Evolutionary conservation across 2,329 filamentous ascomycete species (phyloP), one percentile per base, ranked within the genome.

Genomic region (Aspergillus melleus): DNA sequence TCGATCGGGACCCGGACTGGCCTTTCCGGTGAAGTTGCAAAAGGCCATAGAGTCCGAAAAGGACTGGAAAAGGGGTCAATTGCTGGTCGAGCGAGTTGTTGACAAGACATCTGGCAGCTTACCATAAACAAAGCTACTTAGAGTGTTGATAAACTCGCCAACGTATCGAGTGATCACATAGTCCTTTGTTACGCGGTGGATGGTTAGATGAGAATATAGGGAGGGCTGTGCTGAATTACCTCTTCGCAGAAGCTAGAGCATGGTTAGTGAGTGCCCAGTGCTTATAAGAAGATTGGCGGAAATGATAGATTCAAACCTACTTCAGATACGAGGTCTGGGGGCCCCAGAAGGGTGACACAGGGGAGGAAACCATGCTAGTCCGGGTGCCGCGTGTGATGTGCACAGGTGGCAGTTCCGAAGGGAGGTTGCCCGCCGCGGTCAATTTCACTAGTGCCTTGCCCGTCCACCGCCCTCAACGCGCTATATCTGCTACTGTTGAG

Each of bases 121-220:
- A 72, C 71, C 64, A 49, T 74, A 80, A 4, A 73, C 64, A 0
- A 77, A 61, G 55, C 77, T 81, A 57, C 77, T 80, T 2, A 80
- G 61, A 0, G 77, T 80, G 59, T 81, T 81, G 63, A 80, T 74
- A 42, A 81, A 80, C 52, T 81, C 79, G 5, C 77, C 79, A 20
- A 80, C 68, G 32, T 77, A 80, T 20, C 75, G 68, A 9, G 78
- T 80, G 12, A 81, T 65, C 9, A 76, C 70, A 68, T 81, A 81
- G 59, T 74, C 70, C 70, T 72, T 52, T 42, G 5, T 42, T 5
- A 30, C 19, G 50, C 36, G 29, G 26, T 57, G n/a, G 29, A 54
- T 16, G 9, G 32, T 24, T 29, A 42, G 20, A 2, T 20, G 14
- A n/a, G 10, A n/a, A 36, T 22, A 47, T 24, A 36, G 10, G n/a